These are phyloP conservation scores for Penicillium samsonianum DNA, from an alignment of 495 filamentous ascomycete genomes.

Conservation along the genomic window DNA sequence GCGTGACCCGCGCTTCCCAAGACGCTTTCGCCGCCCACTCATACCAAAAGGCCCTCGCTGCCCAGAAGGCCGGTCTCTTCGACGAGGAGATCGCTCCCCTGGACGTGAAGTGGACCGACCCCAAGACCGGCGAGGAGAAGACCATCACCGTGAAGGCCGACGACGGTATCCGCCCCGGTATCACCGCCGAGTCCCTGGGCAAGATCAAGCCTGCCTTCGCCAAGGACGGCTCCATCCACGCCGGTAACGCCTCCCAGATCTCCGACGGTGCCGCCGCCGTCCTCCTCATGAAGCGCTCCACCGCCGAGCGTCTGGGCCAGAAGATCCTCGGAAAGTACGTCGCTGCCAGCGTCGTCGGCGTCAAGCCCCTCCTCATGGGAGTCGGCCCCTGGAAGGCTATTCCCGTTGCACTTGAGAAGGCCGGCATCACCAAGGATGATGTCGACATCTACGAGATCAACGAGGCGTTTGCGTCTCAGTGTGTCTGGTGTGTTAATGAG, in stretches of 20 bases:
- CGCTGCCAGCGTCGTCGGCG: conserved; percentile 78
- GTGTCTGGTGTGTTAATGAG: conserved; percentile 89
- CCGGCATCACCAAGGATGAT: conserved; percentile 83
- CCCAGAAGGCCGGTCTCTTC: conserved; percentile 87
- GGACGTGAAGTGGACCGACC: conserved; percentile 80
- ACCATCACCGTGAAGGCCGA: conserved; percentile 81
- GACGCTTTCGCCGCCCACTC: conserved; percentile 87
- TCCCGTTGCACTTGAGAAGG: conserved; percentile 83
- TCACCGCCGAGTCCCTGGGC: conserved; percentile 79
- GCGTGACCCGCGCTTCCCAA: conserved; percentile 70
- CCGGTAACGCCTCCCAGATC: conserved; percentile 93
- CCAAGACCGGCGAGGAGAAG: conserved; percentile 86
- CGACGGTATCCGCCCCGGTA: conserved; percentile 83
- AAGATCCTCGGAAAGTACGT: conserved; percentile 90
- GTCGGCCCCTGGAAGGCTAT: conserved; percentile 95
- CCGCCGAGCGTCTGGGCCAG: conserved; percentile 84
- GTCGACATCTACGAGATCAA: conserved; percentile 99
- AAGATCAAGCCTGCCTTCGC: conserved; percentile 93
- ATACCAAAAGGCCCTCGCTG: conserved; percentile 84
- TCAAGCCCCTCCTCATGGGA: conserved; percentile 93
- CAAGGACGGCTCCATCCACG: conserved; percentile 91
- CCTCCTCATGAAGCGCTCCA: conserved; percentile 91
- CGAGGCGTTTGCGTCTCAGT: conserved; percentile 96
- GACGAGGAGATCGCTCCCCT: conserved; percentile 89
- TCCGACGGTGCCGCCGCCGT: conserved; percentile 95